These are phyloP conservation scores for Moricandia arvensis DNA, from an alignment of 345 rosid species.

Conservation along the genomic window DNA sequence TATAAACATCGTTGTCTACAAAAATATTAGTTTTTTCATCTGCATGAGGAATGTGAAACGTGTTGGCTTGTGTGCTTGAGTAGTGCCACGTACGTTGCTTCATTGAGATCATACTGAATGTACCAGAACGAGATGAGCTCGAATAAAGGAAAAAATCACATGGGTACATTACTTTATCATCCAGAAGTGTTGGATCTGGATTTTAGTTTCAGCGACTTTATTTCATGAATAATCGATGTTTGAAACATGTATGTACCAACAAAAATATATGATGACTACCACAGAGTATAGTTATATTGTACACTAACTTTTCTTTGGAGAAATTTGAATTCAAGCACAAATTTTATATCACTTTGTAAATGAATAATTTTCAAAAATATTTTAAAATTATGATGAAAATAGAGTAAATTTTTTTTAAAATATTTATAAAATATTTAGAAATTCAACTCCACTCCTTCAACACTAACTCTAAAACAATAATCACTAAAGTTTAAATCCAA, in stretches of 20 bases:
- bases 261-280: not conserved
- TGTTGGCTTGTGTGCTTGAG: constrained; percentile 20
- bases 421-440: too few species aligned
- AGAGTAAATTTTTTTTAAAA: too few species aligned
- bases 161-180: not conserved
- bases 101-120: constrained; percentile 26
- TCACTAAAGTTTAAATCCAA: too few species aligned
- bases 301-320: too few species aligned
- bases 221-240: not conserved
- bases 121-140: not conserved
- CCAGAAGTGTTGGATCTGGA: constrained; percentile 21
- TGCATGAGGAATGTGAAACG: constrained; percentile 34
- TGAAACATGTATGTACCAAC: not conserved
- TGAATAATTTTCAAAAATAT: too few species aligned
- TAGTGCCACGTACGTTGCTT: constrained; percentile 32
- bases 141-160: not conserved
- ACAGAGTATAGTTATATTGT: not conserved
- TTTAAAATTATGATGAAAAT: too few species aligned
- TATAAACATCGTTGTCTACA: constrained; percentile 7
- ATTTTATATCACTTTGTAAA: too few species aligned
- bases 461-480: too few species aligned
- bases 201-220: not conserved
- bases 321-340: too few species aligned
- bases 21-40: not conserved
- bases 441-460: too few species aligned